A percentile compares a stretch with the other conserved stretches of the same genome.
Conservation (phyloP, 768 basidiomycete genomes). For the Mycena indigotica region DNA sequence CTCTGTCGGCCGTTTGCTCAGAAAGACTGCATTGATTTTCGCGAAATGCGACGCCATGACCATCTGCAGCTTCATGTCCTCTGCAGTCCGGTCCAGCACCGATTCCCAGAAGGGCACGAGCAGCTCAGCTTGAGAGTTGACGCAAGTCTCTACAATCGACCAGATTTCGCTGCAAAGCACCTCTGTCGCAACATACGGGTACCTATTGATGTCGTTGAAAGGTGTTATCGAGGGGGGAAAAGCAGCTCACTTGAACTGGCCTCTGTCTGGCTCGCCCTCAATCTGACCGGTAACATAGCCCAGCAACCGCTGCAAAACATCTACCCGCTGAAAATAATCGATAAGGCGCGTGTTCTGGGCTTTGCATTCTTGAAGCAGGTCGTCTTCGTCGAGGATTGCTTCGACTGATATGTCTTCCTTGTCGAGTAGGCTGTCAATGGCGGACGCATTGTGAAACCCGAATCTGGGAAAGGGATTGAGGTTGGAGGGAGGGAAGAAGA, state of each 20-base stretch:
- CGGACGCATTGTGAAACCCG: constrained; percentile 85
- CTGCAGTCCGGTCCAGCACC: constrained; percentile 74
- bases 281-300: constrained; percentile 88
- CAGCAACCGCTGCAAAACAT: constrained; percentile 77
- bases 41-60: constrained; percentile 90
- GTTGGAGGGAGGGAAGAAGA: constrained; percentile 24
- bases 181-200: constrained; percentile 91
- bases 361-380: constrained; percentile 94
- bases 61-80: constrained; percentile 86
- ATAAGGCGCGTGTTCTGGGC: constrained; percentile 87
- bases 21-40: constrained; percentile 88
- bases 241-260: constrained; percentile 74
- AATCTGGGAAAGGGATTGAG: constrained; percentile 59
- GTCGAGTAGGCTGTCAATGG: constrained; percentile 88
- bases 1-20: constrained; percentile 88
- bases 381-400: constrained; percentile 90
- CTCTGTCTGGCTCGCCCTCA: constrained; percentile 70
- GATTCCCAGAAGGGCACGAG: constrained; percentile 92
- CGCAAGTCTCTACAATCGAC: constrained; percentile 89
- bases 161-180: constrained; percentile 95
- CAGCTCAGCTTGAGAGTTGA: constrained; percentile 69
- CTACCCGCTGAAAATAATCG: constrained; percentile 81
- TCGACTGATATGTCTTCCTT: constrained; percentile 89
- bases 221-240: neutral
- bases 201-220: constrained; percentile 49